A percentile compares a stretch with the other conserved stretches of the same genome.
Conservation (phyloP, 2,329 filamentous ascomycete species). For the Helotiales sp. region DNA sequence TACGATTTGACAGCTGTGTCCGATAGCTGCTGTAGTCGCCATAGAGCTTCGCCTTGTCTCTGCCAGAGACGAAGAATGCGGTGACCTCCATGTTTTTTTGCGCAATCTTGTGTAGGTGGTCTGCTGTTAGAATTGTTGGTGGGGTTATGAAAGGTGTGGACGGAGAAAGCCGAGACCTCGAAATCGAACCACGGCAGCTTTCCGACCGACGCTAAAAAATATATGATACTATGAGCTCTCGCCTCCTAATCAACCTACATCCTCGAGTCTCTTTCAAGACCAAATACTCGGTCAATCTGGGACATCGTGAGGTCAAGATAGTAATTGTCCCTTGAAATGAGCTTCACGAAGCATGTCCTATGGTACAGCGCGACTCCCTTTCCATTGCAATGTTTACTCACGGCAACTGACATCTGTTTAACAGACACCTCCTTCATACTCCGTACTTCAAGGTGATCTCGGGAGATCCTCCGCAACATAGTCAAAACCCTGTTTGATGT, state of each 20-base stretch:
- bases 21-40: slow-evolving; percentile 90
- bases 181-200: background rate
- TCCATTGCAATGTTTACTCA: background rate
- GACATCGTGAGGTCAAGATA: background rate
- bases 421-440: slow-evolving; percentile 1
- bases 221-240: slow-evolving; percentile 5
- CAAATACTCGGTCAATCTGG: background rate
- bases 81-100: slow-evolving; percentile 54
- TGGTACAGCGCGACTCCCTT: slow-evolving; percentile 11
- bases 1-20: slow-evolving; percentile 72
- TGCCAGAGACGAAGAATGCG: slow-evolving; percentile 72
- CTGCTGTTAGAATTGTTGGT: background rate
- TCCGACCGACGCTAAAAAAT: background rate
- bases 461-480: background rate
- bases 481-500: slow-evolving; percentile 1
- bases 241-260: background rate
- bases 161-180: background rate
- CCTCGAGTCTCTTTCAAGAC: background rate
- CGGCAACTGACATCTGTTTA: background rate
- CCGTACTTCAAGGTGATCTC: slow-evolving; percentile 6
- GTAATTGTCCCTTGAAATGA: background rate
- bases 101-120: slow-evolving; percentile 10
- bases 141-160: background rate
- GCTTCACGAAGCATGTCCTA: slow-evolving; percentile 25
- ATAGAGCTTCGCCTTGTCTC: slow-evolving; percentile 81